A percentile compares a stretch with the other conserved stretches of the same genome.
Conservation (phyloP, 225 moss, liverwort and hornwort species). For the Pseudisothecium myosuroides region DNA sequence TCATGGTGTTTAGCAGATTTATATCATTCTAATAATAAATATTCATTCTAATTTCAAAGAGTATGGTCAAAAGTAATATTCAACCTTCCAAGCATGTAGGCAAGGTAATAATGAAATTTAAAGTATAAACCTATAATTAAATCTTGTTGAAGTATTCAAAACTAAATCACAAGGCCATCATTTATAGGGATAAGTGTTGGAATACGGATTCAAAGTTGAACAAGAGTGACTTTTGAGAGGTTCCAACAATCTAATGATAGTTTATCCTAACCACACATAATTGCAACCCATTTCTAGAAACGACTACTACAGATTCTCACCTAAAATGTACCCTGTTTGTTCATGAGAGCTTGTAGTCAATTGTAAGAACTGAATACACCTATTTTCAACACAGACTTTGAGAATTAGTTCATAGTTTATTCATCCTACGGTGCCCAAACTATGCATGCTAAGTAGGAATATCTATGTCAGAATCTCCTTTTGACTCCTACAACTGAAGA, state of each 20-base stretch:
- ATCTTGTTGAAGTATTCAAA: no score
- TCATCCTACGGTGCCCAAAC: no score
- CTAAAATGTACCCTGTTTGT: neutral
- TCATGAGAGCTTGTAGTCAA: neutral
- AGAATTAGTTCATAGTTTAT: neutral
- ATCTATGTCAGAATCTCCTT: neutral
- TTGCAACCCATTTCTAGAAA: neutral
- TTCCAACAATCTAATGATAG: neutral
- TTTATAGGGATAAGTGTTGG: neutral
- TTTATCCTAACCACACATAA: neutral
- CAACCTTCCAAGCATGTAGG: no score
- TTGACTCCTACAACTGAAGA: neutral
- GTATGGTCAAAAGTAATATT: neutral
- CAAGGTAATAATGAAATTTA: neutral
- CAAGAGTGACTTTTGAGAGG: neutral
- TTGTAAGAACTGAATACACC: neutral
- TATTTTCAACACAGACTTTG: neutral
- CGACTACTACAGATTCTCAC: no score
- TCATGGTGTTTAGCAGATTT: fast-evolving
- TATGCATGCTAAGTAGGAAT: neutral
- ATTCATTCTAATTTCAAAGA: neutral
- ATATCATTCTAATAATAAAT: neutral
- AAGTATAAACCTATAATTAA: no score
- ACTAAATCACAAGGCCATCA: neutral
- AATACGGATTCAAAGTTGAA: no score